Conservation (phyloP, 75 land plant species). For the Sequoiadendron giganteum region DNA sequence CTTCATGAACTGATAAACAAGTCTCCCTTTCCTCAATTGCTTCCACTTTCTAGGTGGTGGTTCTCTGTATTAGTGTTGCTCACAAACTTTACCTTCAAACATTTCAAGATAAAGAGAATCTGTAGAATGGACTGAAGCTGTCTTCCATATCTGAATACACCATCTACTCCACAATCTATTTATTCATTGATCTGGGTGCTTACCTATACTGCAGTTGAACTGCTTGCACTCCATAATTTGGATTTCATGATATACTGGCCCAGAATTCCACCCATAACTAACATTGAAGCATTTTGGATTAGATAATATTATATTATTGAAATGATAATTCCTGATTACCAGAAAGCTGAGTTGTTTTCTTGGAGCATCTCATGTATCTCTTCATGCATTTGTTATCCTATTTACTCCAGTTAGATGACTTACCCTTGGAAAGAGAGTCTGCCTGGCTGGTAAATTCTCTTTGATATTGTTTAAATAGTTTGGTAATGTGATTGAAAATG, state of each 20-base stretch:
- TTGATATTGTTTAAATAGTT: neutral
- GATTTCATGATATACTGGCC: neutral
- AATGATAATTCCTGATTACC: neutral
- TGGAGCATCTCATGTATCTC: neutral
- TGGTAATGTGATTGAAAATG: neutral
- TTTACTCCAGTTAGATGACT: neutral
- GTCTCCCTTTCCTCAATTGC: neutral
- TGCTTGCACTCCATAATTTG: neutral
- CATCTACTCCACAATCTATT: neutral
- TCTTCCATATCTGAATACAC: neutral
- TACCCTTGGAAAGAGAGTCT: neutral
- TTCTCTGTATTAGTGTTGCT: neutral
- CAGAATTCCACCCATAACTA: neutral
- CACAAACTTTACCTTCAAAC: neutral
- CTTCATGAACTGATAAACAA: neutral
- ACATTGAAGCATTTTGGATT: neutral
- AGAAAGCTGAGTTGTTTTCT: neutral
- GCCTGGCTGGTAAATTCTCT: neutral
- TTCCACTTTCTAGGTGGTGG: neutral
- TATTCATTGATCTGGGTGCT: neutral
- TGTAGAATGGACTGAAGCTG: neutral
- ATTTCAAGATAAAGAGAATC: neutral
- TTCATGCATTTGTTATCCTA: neutral
- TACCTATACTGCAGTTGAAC: neutral
- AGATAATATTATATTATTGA: neutral